Conservation (phyloP, 176 grass and related monocot genomes). For the Areca catechu region DNA sequence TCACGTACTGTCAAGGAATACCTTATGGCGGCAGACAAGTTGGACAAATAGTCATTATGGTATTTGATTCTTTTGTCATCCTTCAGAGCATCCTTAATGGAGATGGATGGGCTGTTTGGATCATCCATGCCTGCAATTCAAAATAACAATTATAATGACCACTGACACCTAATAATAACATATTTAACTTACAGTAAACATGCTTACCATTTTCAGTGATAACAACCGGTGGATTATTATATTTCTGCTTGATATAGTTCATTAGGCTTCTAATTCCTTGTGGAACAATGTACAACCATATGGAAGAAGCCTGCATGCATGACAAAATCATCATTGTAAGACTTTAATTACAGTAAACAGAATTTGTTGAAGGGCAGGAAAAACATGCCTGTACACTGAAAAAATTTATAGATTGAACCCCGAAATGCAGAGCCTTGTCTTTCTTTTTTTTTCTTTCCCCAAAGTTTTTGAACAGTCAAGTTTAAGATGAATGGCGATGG, state of each 20-base stretch:
- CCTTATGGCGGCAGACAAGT: constrained; percentile 61
- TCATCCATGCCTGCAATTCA: constrained; percentile 67
- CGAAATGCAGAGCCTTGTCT: too few species aligned
- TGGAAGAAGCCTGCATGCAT: constrained; percentile 48
- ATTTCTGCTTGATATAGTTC: constrained; percentile 83
- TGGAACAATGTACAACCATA: constrained; percentile 93
- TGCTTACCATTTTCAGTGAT: constrained; percentile 84
- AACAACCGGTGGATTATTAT: constrained; percentile 59
- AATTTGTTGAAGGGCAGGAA: too few species aligned
- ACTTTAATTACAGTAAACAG: too few species aligned
- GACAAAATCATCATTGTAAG: neutral
- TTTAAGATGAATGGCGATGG: too few species aligned
- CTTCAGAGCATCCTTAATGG: constrained; percentile 62
- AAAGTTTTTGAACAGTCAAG: too few species aligned
- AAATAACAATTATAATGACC: too few species aligned
- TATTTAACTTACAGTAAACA: neutral
- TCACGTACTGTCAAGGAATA: constrained; percentile 10
- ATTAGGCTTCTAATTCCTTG: constrained; percentile 75
- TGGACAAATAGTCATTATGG: constrained; percentile 65
- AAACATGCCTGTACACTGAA: too few species aligned
- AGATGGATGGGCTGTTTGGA: constrained; percentile 54
- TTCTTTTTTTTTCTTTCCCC: too few species aligned
- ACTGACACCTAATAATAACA: too few species aligned
- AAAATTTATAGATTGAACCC: too few species aligned
- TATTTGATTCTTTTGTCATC: constrained; percentile 83